Evolutionary conservation across 148 eudicot species (phyloP), one percentile per base, ranked within the genome.

Genomic region (Diospyros kaki): DNA sequence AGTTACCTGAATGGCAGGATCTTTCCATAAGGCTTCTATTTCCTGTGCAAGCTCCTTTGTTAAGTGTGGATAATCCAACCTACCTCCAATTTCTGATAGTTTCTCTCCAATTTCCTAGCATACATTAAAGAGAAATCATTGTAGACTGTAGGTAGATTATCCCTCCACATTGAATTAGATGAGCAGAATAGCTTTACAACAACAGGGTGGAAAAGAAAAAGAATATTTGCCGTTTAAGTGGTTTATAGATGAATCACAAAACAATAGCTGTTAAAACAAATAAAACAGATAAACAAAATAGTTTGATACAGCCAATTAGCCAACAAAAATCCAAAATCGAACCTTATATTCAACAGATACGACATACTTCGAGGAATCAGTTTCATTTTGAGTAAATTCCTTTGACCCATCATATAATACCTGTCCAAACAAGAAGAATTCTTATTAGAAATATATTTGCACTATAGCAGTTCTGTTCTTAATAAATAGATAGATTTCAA

Each of bases 1-100:
- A 77, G n/a, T 52, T 70, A 94, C 98, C 96, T 95, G 98, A 81
- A 95, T 95, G 39, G 98, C 94, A 48, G 86, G 69, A 82, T 95
- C 98, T 76, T 79, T 90, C 98, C 98, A 95, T 52, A 95, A 75
- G 60, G 79, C 81, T 82, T 84, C 90, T 10, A 95, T 95, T 53
- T 90, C 96, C 61, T 76, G 74, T 2, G 94, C 91, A 66, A 92
- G 89, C 78, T 90, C 91, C 71, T 81, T 79, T 62, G 88, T 90
- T 28, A 95, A 88, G 17, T 54, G 83, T 43, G 98, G 98, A 87
- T 88, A 90, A 82, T 92, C 87, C 76, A 91, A 84, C 84, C 90
- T 73, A 76, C 89, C 81, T 15, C 97, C 97, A 69, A 95, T 95
- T 83, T 86, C 96, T 5, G 96, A 95, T 48, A 95, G 81, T 77